These are phyloP conservation scores for Kazachstania taianensis DNA, from an alignment of 805 yeast species.

Conservation along the genomic window DNA sequence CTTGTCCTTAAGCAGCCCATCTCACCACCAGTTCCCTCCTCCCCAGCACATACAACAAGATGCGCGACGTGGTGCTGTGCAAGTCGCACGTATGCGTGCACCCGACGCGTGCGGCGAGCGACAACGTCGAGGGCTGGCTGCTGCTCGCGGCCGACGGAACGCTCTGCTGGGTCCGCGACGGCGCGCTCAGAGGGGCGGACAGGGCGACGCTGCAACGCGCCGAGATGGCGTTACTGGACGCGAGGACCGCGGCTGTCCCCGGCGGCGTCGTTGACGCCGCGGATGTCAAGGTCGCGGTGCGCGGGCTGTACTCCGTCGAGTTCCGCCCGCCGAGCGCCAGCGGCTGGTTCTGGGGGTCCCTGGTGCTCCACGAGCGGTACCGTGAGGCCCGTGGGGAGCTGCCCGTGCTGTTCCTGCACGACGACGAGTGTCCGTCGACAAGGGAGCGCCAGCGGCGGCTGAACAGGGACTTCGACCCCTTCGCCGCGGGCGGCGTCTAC, in stretches of 20 bases:
- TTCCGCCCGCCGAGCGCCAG: conserved; percentile 65
- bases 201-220: conserved; percentile 12
- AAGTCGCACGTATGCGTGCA: conserved; percentile 77
- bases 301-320: conserved; percentile 64
- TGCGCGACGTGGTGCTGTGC: conserved; percentile 32
- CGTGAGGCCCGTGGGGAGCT: conserved; percentile 41
- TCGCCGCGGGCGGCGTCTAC: conserved; percentile 46
- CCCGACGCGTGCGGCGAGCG: conserved; percentile 61
- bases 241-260: neutral
- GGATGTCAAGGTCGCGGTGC: conserved; percentile 33
- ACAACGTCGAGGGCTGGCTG: conserved; percentile 73
- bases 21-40: too few species aligned
- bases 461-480: conserved; percentile 64
- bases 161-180: conserved; percentile 24
- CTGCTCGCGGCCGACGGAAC: conserved; percentile 49
- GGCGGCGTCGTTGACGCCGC: neutral
- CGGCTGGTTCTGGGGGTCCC: conserved; percentile 90
- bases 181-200: conserved; percentile 9
- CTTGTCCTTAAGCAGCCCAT: neutral
- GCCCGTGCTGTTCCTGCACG: conserved; percentile 89
- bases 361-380: conserved; percentile 55
- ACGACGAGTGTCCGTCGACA: conserved; percentile 74
- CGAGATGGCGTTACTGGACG: conserved; percentile 5
- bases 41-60: too few species aligned
- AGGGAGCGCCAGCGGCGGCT: conserved; percentile 47